Evolutionary conservation across 1,284 basidiomycete genomes (phyloP).

Genomic region (Leucoagaricus sp.): DNA sequence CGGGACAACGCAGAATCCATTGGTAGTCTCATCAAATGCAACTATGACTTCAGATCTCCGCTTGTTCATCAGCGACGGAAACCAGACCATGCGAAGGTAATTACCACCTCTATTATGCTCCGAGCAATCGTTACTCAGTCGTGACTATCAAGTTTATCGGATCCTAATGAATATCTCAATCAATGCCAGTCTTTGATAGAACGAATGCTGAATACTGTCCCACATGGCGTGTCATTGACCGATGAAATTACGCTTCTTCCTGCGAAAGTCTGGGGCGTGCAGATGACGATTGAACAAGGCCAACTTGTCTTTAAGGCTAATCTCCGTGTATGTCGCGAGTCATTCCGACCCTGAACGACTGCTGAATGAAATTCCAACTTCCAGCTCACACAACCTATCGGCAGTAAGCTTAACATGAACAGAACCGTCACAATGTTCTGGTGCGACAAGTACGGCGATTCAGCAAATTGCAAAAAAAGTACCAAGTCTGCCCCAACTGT

Average conservation of each 20-base stretch:
- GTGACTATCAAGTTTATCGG: conserved; percentile 21
- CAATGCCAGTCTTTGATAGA: conserved; percentile 30
- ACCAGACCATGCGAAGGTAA: conserved; percentile 37
- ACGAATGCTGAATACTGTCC: conserved; percentile 36
- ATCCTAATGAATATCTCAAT: conserved; percentile 24
- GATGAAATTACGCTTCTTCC: conserved; percentile 33
- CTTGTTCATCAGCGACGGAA: conserved; percentile 37
- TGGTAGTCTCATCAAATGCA: conserved; percentile 35
- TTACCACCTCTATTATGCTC: neutral
- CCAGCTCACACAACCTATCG: conserved; percentile 34
- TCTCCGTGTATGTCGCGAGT: conserved; percentile 31
- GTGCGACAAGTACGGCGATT: conserved; percentile 38
- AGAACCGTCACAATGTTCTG: conserved; percentile 38
- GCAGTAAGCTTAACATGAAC: conserved; percentile 30
- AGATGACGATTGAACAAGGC: conserved; percentile 36
- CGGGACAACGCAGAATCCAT: conserved; percentile 35
- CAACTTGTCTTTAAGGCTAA: conserved; percentile 37
- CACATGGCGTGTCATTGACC: conserved; percentile 29
- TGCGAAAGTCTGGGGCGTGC: conserved; percentile 31
- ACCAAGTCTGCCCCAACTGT: conserved; percentile 32
- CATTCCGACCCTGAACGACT: neutral
- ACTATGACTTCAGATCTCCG: conserved; percentile 39
- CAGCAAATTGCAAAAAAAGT: conserved; percentile 30
- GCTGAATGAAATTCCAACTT: neutral
- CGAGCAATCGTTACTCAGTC: neutral